phyloP scores from a whole-genome alignment of 306 rosid species.

The Quercus engelmannii region DNA sequence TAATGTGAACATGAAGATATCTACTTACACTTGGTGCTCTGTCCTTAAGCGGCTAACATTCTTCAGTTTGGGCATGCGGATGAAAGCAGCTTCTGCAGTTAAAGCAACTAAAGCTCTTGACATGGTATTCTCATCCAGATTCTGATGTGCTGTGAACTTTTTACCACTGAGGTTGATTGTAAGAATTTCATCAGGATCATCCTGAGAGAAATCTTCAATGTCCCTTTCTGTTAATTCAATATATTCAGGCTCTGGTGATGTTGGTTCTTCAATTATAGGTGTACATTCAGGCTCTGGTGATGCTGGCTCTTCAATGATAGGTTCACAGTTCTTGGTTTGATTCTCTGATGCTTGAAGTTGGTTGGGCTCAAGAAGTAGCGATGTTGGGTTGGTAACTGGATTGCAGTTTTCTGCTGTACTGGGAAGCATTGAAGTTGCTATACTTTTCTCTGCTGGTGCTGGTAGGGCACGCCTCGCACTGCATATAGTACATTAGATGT shows the following conservation, averaged over 20 bases:
- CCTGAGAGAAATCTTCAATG: slow-evolving; percentile 30
- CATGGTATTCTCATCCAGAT: not conserved
- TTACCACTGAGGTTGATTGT: slow-evolving; percentile 11
- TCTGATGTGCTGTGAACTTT: not conserved
- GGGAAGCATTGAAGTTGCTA: not conserved
- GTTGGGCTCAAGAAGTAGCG: not conserved
- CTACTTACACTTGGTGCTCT: slow-evolving; percentile 63
- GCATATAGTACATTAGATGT: not conserved
- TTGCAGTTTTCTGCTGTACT: not conserved
- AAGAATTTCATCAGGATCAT: slow-evolving; percentile 17
- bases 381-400: not conserved
- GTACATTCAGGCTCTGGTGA: slow-evolving; percentile 27
- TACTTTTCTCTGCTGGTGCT: not conserved
- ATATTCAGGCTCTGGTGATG: slow-evolving; percentile 28
- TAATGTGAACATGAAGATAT: not conserved
- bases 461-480: slow-evolving; percentile 48
- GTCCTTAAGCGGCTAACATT: slow-evolving; percentile 51
- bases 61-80: slow-evolving; percentile 39
- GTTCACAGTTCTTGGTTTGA: slow-evolving; percentile 19
- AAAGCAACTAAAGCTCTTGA: slow-evolving; percentile 36
- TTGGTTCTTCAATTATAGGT: slow-evolving; percentile 55
- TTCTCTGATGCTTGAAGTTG: not conserved
- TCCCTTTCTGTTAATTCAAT: not conserved
- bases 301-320: slow-evolving; percentile 52
- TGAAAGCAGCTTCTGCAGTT: slow-evolving; percentile 7